Conservation (phyloP, 805 yeast genomes). For the Candida insectorum region DNA sequence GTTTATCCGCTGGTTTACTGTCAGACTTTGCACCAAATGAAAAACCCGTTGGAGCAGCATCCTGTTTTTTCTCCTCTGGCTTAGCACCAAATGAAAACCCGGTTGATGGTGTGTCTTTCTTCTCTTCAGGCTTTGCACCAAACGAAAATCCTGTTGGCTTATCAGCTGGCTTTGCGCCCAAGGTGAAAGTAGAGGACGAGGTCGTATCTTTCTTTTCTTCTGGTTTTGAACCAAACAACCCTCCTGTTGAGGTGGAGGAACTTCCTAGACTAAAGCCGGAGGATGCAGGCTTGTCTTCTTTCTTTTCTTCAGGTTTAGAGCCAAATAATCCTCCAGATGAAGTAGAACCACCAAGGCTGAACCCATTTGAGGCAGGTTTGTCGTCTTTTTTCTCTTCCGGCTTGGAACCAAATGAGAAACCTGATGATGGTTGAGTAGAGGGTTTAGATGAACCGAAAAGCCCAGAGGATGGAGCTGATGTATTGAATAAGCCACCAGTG, state of each 20-base stretch:
- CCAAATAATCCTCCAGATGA: conserved; percentile 4
- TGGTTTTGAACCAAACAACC: conserved; percentile 10
- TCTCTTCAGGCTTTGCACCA: conserved; percentile 9
- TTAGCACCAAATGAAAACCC: conserved; percentile 16
- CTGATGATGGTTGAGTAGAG: conserved; percentile 12
- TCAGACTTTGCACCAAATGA: conserved; percentile 6
- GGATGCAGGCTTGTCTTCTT: conserved; percentile 17
- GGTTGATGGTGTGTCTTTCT: conserved; percentile 11
- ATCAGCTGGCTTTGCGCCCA: conserved; percentile 13
- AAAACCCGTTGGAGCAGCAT: conserved; percentile 12
- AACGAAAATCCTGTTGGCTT: conserved; percentile 10
- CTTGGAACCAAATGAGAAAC: conserved; percentile 11
- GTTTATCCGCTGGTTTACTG: conserved; percentile 7
- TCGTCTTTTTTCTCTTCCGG: conserved; percentile 18
- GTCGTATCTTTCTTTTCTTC: conserved; percentile 17
- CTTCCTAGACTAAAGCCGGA: conserved; percentile 15
- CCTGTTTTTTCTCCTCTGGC: conserved; percentile 12
- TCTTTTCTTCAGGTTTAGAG: conserved; percentile 15
- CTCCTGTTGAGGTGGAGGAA: conserved; percentile 3
- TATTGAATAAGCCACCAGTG: conserved; percentile 14
- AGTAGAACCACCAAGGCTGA: conserved; percentile 19
- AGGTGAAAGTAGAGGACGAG: conserved; percentile 14
- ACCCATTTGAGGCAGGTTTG: conserved; percentile 17
- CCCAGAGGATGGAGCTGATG: background rate
- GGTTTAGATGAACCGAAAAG: conserved; percentile 6